These are phyloP conservation scores for Fraxinus cuspidata DNA, from an alignment of 257 asterid genomes.

Conservation along the genomic window DNA sequence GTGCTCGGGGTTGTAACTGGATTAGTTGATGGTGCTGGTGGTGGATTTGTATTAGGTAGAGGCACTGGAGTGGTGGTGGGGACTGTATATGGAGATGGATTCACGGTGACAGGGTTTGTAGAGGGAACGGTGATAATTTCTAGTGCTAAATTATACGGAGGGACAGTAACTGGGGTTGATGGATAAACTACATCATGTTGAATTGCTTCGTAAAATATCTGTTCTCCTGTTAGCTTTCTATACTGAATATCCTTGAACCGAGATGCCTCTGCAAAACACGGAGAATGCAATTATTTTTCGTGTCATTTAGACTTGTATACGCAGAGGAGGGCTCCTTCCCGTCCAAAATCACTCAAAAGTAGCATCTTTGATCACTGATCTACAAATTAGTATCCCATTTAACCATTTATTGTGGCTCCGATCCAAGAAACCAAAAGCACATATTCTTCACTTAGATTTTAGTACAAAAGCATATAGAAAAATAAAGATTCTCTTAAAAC, in stretches of 20 bases:
- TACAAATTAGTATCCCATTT: neutral
- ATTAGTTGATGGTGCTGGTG: constrained; percentile 29
- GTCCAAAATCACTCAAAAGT: neutral
- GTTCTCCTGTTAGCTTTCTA: too few relatives aligned
- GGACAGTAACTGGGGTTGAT: constrained; percentile 46
- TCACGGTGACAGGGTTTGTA: constrained; percentile 41
- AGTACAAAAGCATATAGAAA: neutral
- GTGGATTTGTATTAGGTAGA: constrained; percentile 32
- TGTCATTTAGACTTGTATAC: constrained; percentile 14
- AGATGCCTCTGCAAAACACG: constrained; percentile 35
- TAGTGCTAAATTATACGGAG: constrained; percentile 40
- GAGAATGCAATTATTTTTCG: neutral
- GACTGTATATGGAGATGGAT: constrained; percentile 37
- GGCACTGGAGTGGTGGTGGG: constrained; percentile 37
- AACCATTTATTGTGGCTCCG: neutral
- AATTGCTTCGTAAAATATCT: constrained; percentile 24
- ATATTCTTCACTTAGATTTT: neutral
- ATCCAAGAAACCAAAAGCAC: neutral
- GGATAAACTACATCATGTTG: constrained; percentile 45
- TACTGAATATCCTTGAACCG: constrained; percentile 9
- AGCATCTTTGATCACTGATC: neutral
- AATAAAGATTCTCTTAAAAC: neutral
- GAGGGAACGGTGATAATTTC: constrained; percentile 47
- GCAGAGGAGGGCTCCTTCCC: neutral
- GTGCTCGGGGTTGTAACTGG: constrained; percentile 50